Base-by-base conservation (phyloP, 306 rosid genomes). In the Inga leiocalycina region DNA sequence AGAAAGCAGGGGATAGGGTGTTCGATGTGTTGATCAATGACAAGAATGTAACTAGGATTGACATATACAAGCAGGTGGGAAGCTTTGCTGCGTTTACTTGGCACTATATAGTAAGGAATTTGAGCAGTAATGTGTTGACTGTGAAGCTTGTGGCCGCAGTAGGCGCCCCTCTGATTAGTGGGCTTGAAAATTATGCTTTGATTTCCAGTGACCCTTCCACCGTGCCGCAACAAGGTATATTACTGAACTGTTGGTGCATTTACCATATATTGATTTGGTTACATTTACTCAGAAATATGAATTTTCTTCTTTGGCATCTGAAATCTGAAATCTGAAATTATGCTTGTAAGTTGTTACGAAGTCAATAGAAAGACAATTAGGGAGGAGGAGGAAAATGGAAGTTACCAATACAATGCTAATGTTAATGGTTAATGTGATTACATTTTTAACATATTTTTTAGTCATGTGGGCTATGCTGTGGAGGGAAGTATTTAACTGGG, bases 151-250 rank as follows among this genome's bases (percentile, higher is more conserved):
- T 70, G 61, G 86, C 88, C 15, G 98, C 83, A 73, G 87, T 74
- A 0, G 99, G 97, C 14, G 86, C 97, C 22, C 92, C 94, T 43
- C 11, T 93, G 73, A 86, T 96, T 59, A 80, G 93, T 41, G 99
- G 98, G 61, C 87, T 96, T 59, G 99, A 96, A 84, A 96, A 92
- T 90, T 96, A 93, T 73, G 99, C 99, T 0, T 75, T 95, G 82
- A 97, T 95, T 79, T 96, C 95, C 3, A 90, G 27, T n/a, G 99
- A 96, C 74, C 93, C 93, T 75, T 80, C 94, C 54, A 96, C 97
- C 4, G 81, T 86, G 67, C 93, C 97, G 3, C 94, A 89, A 32
- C 98, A 96, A 93, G 98, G 99, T 94, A 85, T 15, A 54, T 67
- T 71, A 52, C 41, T 43, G 81, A 65, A 59, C 45, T 81, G 65